Conservation (phyloP, 2,329 filamentous ascomycete species). For the Paradendryphiella salina region DNA sequence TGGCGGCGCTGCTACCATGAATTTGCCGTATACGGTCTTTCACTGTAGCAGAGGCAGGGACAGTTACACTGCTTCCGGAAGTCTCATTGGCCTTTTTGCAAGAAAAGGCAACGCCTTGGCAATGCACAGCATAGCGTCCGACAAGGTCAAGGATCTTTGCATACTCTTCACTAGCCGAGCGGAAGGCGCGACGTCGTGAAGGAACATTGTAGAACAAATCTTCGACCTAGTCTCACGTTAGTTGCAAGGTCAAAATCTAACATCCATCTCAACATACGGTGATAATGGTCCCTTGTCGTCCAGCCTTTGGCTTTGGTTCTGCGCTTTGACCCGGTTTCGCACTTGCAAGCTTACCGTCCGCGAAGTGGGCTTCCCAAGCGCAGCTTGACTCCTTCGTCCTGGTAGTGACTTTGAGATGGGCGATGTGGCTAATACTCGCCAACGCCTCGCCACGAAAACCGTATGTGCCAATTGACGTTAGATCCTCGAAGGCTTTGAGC, state of each 20-base stretch:
- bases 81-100: constrained; percentile 96
- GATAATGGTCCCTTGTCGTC: constrained; percentile 88
- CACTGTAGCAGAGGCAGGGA: constrained; percentile 71
- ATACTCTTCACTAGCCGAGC: constrained; percentile 91
- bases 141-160: constrained; percentile 97
- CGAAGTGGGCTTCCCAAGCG: constrained; percentile 88
- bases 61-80: constrained; percentile 72
- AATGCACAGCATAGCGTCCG: constrained; percentile 91
- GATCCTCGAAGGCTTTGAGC: constrained; percentile 87
- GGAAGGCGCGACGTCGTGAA: constrained; percentile 83
- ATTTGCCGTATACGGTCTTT: constrained; percentile 89
- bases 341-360: constrained; percentile 77
- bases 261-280: constrained; percentile 58
- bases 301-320: constrained; percentile 85
- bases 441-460: constrained; percentile 97
- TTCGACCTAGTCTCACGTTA: constrained; percentile 63
- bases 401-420: constrained; percentile 92
- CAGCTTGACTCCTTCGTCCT: constrained; percentile 85
- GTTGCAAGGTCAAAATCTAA: not conserved
- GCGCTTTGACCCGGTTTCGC: constrained; percentile 84
- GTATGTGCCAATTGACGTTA: constrained; percentile 88
- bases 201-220: constrained; percentile 97
- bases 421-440: constrained; percentile 97
- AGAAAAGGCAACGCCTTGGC: constrained; percentile 85
- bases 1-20: constrained; percentile 80